These are phyloP conservation scores for Taiozyma sp. DNA, from an alignment of 1,139 yeast genomes.

Conservation along the genomic window DNA sequence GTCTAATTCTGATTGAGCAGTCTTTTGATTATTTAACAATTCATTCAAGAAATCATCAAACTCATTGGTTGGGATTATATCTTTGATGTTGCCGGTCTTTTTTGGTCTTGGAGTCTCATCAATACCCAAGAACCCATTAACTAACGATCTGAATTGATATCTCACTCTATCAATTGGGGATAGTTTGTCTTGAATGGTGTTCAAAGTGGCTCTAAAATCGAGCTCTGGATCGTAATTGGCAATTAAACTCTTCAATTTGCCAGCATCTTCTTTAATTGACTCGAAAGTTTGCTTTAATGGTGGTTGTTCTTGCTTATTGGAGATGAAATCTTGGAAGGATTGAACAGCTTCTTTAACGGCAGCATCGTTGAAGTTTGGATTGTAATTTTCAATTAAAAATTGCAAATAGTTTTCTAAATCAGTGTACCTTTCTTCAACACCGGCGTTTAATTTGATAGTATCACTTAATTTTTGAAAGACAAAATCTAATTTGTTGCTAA, in stretches of 20 bases:
- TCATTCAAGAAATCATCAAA: slow-evolving; percentile 13
- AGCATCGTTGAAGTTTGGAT: slow-evolving; percentile 87
- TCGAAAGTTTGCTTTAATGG: neutral
- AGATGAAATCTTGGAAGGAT: slow-evolving; percentile 47
- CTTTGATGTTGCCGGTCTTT: slow-evolving; percentile 2
- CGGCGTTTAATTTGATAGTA: slow-evolving; percentile 1
- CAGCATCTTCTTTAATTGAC: neutral
- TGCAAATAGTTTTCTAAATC: slow-evolving; percentile 42
- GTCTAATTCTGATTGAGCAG: slow-evolving; percentile 5
- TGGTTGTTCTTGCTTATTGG: slow-evolving; percentile 10
- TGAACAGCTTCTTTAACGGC: slow-evolving; percentile 76
- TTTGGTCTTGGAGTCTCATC: slow-evolving; percentile 4
- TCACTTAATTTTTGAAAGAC: slow-evolving; percentile 3
- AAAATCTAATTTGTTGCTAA: neutral
- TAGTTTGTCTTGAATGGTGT: slow-evolving; percentile 1
- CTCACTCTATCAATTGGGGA: slow-evolving; percentile 12
- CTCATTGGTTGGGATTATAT: slow-evolving; percentile 9
- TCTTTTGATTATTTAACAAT: slow-evolving; percentile 17
- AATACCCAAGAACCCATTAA: slow-evolving; percentile 25
- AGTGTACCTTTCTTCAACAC: slow-evolving; percentile 15
- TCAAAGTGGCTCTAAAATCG: neutral
- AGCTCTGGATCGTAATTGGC: neutral
- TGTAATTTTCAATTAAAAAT: slow-evolving; percentile 53
- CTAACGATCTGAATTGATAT: slow-evolving; percentile 10
- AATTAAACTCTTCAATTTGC: neutral